Conservation (phyloP, 306 rosid genomes). For the Acacia confusa region DNA sequence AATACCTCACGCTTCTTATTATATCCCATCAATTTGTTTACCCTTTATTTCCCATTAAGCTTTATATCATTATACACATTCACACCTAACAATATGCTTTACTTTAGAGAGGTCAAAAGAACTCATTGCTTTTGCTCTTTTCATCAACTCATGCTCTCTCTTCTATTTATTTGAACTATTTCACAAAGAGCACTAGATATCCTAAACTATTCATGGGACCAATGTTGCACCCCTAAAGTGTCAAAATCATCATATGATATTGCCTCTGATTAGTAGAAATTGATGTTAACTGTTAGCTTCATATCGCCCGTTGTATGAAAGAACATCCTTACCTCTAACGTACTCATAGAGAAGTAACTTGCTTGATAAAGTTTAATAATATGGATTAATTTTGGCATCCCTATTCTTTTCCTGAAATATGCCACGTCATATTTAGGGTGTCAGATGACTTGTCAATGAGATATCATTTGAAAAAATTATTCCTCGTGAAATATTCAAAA, state of each 20-base stretch:
- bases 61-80: not conserved
- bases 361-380: not conserved
- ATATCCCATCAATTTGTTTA: not conserved
- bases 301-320: no score
- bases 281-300: no score
- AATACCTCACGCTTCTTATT: constrained; percentile 6
- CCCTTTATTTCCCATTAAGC: not conserved
- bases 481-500: no score
- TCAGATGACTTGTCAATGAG: not conserved
- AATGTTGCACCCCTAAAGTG: no score
- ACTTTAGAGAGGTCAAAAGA: constrained; percentile 19
- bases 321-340: no score
- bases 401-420: no score
- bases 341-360: not conserved
- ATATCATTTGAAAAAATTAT: not conserved
- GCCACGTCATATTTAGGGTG: not conserved
- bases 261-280: no score
- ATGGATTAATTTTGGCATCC: not conserved
- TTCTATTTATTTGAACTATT: not conserved
- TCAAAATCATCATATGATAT: no score
- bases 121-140: not conserved
- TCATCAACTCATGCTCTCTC: not conserved
- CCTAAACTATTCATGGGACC: not conserved
- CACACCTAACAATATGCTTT: constrained; percentile 5
- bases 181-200: not conserved